These are phyloP conservation scores for Hyphopichia buzzinii DNA, from an alignment of 1,139 yeast genomes.

Conservation along the genomic window DNA sequence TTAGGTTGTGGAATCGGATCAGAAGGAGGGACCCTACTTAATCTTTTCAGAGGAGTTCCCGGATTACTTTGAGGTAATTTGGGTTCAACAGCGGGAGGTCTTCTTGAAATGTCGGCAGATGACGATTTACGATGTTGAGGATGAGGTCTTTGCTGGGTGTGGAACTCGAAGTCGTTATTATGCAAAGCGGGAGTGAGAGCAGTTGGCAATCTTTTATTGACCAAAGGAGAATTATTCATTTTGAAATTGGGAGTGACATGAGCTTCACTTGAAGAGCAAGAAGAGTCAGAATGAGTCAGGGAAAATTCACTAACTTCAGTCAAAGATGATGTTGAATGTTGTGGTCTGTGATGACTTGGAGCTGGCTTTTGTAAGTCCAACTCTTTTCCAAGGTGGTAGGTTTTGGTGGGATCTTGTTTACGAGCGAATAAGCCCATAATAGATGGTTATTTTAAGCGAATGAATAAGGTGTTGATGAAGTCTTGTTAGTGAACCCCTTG, in stretches of 20 bases:
- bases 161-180: constrained; percentile 3
- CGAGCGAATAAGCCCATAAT: constrained; percentile 2
- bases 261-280: constrained; percentile 31
- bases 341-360: constrained; percentile 10
- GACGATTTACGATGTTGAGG: constrained; percentile 3
- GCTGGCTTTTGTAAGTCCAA: constrained; percentile 2
- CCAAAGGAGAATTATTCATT: constrained; percentile 5
- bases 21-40: constrained; percentile 4
- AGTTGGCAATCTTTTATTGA: constrained; percentile 8
- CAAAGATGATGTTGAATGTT: constrained; percentile 17
- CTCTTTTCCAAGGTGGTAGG: not conserved
- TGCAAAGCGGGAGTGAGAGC: constrained; percentile 9
- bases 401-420: not conserved
- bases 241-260: constrained; percentile 4
- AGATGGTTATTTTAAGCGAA: no score
- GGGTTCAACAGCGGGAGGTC: not conserved
- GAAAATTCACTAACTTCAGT: constrained; percentile 31
- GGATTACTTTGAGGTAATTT: not conserved
- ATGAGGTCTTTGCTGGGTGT: constrained; percentile 1
- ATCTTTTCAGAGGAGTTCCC: constrained; percentile 1
- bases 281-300: constrained; percentile 32
- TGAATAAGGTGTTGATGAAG: no score
- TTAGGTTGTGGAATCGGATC: not conserved
- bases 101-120: not conserved
- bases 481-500: no score